Evolutionary conservation across 495 filamentous ascomycete species (phyloP), one percentile per base, ranked within the genome.

Genomic region (Hypoxylon crocopeplum): DNA sequence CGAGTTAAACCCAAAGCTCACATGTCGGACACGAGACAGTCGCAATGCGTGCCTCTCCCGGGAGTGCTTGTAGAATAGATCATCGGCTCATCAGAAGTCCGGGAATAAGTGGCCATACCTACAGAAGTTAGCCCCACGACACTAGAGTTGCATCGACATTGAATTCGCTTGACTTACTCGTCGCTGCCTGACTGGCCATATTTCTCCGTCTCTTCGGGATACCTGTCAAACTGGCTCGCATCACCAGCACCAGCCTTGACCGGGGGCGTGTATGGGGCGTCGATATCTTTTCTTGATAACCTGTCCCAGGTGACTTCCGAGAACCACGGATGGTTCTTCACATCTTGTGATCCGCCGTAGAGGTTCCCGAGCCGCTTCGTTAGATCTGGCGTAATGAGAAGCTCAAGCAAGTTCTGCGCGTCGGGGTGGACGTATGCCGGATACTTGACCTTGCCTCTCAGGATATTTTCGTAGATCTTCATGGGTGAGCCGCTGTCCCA

Each of bases 381-480:
- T 41, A 98, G 79, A 70, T 98, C 94, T 13, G 89, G 81, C 13
- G 94, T 98, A 75, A 98, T 98, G 58, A 98, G 81, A 66, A 91
- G 87, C 59, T 93, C 86, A 1, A 98, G 86, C 48, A 98, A 80
- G 73, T 97, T 87, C 68, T 96, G 91, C 1, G 93, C 94, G 71
- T 98, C 95, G 5, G 89, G 87, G 69, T 97, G 88, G 67, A 98
- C 89, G 68, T 97, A 98, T 17, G 90, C 86, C 48, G 94, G 94
- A 69, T 96, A 98, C 77, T 96, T 98, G 70, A 98, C 87, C 64
- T 86, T 87, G 39, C 93, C 94, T 52, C 88, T 89, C 48, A 98
- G 80, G 64, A 98, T 98, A 71, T 98, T 98, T 79, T 98, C 93
- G 73, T 98, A 98, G 63, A 98, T 98, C 77, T 96, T 97, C 82